Evolutionary conservation across 495 filamentous ascomycete genomes (phyloP).

Genomic region (Penicillium turbatum): DNA sequence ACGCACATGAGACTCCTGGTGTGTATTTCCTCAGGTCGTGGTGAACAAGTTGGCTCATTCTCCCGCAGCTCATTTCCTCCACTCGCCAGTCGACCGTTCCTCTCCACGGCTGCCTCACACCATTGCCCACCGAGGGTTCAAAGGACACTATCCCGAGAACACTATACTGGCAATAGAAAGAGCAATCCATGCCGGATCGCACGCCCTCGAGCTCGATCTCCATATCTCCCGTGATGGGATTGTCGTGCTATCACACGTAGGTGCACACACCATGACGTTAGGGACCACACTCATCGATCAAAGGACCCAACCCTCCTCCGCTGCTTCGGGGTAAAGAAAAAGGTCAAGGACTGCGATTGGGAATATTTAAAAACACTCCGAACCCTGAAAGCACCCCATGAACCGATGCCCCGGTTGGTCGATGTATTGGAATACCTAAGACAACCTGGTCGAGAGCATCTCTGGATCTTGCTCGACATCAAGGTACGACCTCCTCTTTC

Average conservation of each 20-base stretch:
- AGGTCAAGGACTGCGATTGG: slow-evolving; percentile 73
- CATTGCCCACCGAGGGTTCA: slow-evolving; percentile 86
- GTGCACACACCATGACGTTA: slow-evolving; percentile 12
- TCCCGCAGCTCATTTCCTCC: slow-evolving; percentile 16
- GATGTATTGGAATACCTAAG: slow-evolving; percentile 73
- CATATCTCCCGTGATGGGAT: slow-evolving; percentile 79
- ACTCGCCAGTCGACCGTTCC: slow-evolving; percentile 4
- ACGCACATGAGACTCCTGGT: slow-evolving; percentile 7
- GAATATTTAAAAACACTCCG: slow-evolving; percentile 60
- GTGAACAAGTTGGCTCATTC: neutral
- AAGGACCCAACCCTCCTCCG: slow-evolving; percentile 74
- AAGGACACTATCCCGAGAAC: slow-evolving; percentile 77
- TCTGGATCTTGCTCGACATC: slow-evolving; percentile 86
- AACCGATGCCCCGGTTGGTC: slow-evolving; percentile 66
- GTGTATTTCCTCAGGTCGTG: neutral
- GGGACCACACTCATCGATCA: slow-evolving; percentile 3
- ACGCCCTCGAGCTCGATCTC: slow-evolving; percentile 85
- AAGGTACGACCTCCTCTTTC: slow-evolving; percentile 51
- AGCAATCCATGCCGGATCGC: slow-evolving; percentile 66
- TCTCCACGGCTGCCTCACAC: slow-evolving; percentile 52
- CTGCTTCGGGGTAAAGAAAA: slow-evolving; percentile 68
- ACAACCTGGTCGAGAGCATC: slow-evolving; percentile 51
- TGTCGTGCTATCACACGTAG: slow-evolving; percentile 79
- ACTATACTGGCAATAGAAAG: slow-evolving; percentile 70
- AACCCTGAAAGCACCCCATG: slow-evolving; percentile 62